A percentile compares a stretch with the other conserved stretches of the same genome.
phyloP scores from a whole-genome alignment of 768 basidiomycete genomes.

The Dioszegia hungarica region DNA sequence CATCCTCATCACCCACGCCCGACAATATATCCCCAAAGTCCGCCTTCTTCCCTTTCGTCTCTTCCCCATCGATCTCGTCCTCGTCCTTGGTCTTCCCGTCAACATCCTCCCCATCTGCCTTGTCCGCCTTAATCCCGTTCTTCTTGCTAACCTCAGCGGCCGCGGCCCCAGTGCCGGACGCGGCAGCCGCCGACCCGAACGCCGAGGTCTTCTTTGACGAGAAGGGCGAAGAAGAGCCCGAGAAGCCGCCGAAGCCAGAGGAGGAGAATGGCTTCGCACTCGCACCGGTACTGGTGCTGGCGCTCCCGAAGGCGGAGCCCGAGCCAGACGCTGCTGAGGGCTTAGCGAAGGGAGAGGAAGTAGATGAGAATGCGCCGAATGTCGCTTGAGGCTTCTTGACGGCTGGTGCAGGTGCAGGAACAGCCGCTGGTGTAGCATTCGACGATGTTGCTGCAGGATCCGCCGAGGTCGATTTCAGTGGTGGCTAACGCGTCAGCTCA shows the following conservation, averaged over 20 bases:
- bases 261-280: constrained; percentile 11
- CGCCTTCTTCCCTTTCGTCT: constrained; percentile 20
- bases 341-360: constrained; percentile 28
- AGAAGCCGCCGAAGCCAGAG: constrained; percentile 40
- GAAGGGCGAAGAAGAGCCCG: constrained; percentile 33
- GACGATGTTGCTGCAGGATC: neutral
- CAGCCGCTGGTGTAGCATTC: neutral
- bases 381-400: constrained; percentile 43
- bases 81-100: constrained; percentile 2
- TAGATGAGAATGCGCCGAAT: constrained; percentile 39
- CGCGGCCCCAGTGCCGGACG: neutral
- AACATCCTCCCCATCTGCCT: neutral
- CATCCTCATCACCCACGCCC: constrained; percentile 22
- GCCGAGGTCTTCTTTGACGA: constrained; percentile 26
- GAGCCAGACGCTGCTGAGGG: constrained; percentile 1
- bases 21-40: constrained; percentile 43
- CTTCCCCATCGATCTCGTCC: constrained; percentile 1
- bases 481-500: neutral
- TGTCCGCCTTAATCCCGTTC: neutral
- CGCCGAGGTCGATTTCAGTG: constrained; percentile 6
- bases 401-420: constrained; percentile 9
- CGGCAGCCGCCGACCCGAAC: neutral
- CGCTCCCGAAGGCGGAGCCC: constrained; percentile 7
- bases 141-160: neutral
- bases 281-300: too few species aligned